Conservation (phyloP, 768 basidiomycete species). For the Kwoniella shandongensis region DNA sequence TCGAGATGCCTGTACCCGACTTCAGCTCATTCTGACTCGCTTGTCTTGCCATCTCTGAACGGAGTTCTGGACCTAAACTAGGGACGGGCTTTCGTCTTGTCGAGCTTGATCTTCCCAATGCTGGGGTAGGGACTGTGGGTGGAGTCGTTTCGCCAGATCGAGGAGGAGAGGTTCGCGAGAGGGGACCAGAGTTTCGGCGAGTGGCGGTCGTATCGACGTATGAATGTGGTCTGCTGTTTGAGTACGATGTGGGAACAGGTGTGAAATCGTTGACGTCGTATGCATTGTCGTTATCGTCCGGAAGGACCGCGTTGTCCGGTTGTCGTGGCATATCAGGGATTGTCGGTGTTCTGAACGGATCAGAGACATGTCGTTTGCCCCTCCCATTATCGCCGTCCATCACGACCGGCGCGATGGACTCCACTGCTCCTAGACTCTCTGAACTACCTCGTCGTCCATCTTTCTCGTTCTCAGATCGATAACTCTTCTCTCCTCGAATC, state of each 20-base stretch:
- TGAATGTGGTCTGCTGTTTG: too few species aligned
- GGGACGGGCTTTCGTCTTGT: constrained; percentile 42
- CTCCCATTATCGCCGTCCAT: too few species aligned
- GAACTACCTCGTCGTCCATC: neutral
- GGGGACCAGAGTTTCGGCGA: too few species aligned
- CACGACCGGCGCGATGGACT: neutral
- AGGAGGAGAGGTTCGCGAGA: neutral
- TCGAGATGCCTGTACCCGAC: too few species aligned
- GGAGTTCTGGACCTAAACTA: constrained; percentile 32
- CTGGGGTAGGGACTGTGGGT: constrained; percentile 2
- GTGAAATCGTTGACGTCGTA: neutral
- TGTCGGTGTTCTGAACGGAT: constrained; percentile 15
- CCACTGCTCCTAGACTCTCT: neutral
- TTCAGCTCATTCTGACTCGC: constrained; percentile 14
- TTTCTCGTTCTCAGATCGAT: constrained; percentile 11
- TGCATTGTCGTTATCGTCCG: neutral
- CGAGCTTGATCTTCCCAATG: constrained; percentile 4
- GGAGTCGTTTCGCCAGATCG: constrained; percentile 1
- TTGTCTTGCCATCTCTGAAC: constrained; percentile 24
- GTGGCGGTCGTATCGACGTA: too few species aligned
- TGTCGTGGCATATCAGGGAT: constrained; percentile 10
- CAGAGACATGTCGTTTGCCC: constrained; percentile 2
- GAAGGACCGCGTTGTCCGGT: neutral
- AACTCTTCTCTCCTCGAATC: neutral
- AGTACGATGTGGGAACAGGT: too few species aligned